Conservation (phyloP, 1,284 basidiomycete species). For the Puccinia novopanici region DNA sequence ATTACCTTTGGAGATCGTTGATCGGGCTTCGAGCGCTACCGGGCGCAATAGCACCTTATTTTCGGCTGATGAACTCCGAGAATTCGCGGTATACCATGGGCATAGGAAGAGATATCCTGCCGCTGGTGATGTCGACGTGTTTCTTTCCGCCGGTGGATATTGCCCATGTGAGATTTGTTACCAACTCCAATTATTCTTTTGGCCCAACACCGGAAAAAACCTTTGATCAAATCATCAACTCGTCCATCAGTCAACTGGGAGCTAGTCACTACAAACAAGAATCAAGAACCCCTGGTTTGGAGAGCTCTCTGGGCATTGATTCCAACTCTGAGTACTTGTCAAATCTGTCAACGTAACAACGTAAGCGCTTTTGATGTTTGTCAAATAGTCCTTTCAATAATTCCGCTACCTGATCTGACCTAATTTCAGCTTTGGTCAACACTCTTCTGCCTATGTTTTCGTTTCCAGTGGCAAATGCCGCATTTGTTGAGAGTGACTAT, state of each 20-base stretch:
- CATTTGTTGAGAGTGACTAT: constrained; percentile 29
- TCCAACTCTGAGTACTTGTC: constrained; percentile 24
- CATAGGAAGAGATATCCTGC: constrained; percentile 78
- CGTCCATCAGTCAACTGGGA: constrained; percentile 57
- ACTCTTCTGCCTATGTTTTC: constrained; percentile 25
- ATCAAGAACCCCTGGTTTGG: constrained; percentile 36
- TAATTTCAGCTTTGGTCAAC: constrained; percentile 38
- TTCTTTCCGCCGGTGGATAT: constrained; percentile 65
- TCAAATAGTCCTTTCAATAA: background rate
- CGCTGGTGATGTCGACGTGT: constrained; percentile 68
- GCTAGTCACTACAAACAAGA: constrained; percentile 21
- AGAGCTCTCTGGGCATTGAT: constrained; percentile 47
- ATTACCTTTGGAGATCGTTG: constrained; percentile 63
- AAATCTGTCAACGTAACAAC: constrained; percentile 43
- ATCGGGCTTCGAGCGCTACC: too few species aligned
- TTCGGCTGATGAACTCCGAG: constrained; percentile 63
- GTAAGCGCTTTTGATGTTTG: constrained; percentile 36
- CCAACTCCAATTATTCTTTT: too few species aligned
- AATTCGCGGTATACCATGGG: constrained; percentile 83
- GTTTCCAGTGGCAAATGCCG: constrained; percentile 23
- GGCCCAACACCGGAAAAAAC: constrained; percentile 28
- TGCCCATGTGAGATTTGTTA: constrained; percentile 25
- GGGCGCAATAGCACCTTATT: constrained; percentile 62
- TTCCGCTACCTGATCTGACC: background rate
- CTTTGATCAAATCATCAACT: constrained; percentile 19